Conservation (phyloP, 305 asterid genomes). For the Fraxinus paxiana region DNA sequence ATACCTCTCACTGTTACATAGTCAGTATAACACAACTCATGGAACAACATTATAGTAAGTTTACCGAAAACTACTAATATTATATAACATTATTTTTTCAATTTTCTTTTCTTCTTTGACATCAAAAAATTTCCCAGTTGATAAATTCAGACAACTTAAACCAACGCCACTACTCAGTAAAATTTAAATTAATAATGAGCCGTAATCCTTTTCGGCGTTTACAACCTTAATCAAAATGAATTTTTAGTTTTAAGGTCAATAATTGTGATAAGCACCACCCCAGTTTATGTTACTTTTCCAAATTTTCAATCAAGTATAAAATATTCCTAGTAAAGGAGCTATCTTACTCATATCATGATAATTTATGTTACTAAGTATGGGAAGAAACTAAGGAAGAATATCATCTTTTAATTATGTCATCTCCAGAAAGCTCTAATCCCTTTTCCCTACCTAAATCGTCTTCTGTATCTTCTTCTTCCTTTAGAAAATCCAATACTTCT, state of each 20-base stretch:
- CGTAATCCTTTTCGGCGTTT: not conserved
- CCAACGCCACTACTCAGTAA: not conserved
- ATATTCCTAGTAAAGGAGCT: too few species aligned
- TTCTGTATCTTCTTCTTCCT: too few species aligned
- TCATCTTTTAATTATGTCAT: too few species aligned
- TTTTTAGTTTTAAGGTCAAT: not conserved
- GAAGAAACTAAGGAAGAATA: too few species aligned
- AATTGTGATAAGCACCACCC: not conserved
- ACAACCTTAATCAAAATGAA: not conserved
- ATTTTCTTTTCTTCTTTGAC: not conserved
- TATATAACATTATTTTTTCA: not conserved
- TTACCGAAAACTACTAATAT: not conserved
- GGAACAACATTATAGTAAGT: not conserved
- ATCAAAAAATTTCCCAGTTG: not conserved
- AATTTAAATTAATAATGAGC: not conserved
- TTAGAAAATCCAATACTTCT: too few species aligned
- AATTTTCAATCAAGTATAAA: too few species aligned
- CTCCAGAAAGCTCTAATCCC: too few species aligned
- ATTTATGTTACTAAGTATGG: too few species aligned
- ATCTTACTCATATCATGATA: too few species aligned
- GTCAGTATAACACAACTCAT: not conserved
- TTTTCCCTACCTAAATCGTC: too few species aligned
- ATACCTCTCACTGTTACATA: not conserved
- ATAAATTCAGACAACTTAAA: not conserved
- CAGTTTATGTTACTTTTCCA: not conserved